Evolutionary conservation across 805 yeast genomes (phyloP), one percentile per base, ranked within the genome.

Genomic region (Yarrowia deformans): DNA sequence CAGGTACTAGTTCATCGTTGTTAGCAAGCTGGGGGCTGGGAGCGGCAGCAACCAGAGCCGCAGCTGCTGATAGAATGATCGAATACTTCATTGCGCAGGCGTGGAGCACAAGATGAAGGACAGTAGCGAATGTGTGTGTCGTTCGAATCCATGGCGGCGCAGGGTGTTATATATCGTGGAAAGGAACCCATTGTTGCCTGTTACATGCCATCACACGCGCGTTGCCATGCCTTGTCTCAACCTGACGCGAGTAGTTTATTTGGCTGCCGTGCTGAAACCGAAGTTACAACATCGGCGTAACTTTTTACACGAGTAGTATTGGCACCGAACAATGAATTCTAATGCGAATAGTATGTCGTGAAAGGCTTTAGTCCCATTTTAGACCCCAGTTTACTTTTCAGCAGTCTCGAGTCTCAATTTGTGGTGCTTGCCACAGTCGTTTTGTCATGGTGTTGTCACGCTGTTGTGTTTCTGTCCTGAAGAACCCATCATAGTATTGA

Each of bases 1-100:
- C 63, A 56, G 63, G 63, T 16, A 56, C 63, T 9, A 56, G 37
- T 6, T 40, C 37, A 42, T 56, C 48, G 37, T 18, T 12, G 48
- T 23, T 7, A n/a, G 37, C 63, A 29, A 16, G 48, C 63, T 56
- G 63, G 23, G 63, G 63, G 39, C 48, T 56, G 37, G 63, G 63
- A 13, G 63, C 63, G 12, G 63, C 63, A 2, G 63, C 63, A 8
- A 56, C 63, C 48, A 56, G 63, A 8, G 63, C 63, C 48, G 12
- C 37, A 12, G 63, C 63, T 10, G 63, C 63, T 32, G 48, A 56
- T 40, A 56, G 10, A 40, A 56, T 29, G 63, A 56, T 56, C 10
- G 63, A 56, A 56, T 56, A 56, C 63, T 56, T 56, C 63, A 56
- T 56, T 56, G 63, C 23, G 63, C 63, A 40, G 63, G 23, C 48